These are phyloP conservation scores for Murraya paniculata DNA, from an alignment of 345 rosid genomes.

Conservation along the genomic window DNA sequence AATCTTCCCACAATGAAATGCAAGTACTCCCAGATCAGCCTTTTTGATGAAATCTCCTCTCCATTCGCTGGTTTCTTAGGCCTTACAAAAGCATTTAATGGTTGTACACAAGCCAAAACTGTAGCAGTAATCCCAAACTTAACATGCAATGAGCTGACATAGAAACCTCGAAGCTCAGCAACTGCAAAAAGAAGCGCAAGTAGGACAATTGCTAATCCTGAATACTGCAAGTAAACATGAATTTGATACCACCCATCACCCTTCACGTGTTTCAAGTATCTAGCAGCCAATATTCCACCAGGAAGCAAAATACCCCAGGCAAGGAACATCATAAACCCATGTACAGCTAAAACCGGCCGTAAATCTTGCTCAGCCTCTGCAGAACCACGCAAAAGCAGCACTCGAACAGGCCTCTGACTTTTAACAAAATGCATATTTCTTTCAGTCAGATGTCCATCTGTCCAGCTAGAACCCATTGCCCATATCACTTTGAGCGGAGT, in stretches of 20 bases:
- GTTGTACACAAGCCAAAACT: constrained; percentile 73
- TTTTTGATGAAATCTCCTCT: constrained; percentile 45
- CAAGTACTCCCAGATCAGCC: constrained; percentile 79
- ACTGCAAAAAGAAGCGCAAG: constrained; percentile 90
- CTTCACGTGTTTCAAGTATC: constrained; percentile 88
- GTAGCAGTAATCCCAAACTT: constrained; percentile 77
- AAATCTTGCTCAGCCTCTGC: constrained; percentile 95
- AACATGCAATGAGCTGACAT: constrained; percentile 66
- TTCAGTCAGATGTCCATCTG: constrained; percentile 62
- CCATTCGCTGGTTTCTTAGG: constrained; percentile 68
- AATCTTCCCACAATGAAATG: constrained; percentile 70
- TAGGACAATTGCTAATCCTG: constrained; percentile 77
- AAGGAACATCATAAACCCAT: constrained; percentile 99
- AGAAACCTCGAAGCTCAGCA: constrained; percentile 84
- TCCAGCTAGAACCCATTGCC: constrained; percentile 97
- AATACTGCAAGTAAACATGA: constrained; percentile 89
- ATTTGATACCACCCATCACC: constrained; percentile 93
- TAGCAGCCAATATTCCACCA: constrained; percentile 80
- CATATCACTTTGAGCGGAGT: constrained; percentile 88
- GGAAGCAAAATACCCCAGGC: constrained; percentile 98
- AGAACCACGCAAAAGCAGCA: constrained; percentile 73
- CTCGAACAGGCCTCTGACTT: constrained; percentile 84
- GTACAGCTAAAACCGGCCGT: constrained; percentile 84
- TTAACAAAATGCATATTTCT: constrained; percentile 91
- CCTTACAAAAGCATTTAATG: constrained; percentile 74